phyloP scores from a whole-genome alignment of 2,329 filamentous ascomycete genomes.

The Akanthomyces lecanii region DNA sequence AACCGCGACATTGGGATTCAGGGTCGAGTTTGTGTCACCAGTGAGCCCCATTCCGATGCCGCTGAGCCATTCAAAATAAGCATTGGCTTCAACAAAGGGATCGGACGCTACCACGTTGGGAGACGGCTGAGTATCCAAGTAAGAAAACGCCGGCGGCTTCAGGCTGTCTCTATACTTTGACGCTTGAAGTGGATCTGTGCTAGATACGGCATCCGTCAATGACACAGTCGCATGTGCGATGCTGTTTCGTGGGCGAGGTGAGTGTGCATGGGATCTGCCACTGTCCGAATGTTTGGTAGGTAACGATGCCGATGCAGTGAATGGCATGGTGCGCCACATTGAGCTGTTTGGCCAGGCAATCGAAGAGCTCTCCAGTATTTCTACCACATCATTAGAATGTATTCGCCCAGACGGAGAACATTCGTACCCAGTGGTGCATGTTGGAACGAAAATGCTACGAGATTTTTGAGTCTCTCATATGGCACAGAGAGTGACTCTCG shows the following conservation, averaged over 20 bases:
- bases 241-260: constrained; percentile 40
- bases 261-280: constrained; percentile 59
- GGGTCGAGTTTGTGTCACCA: neutral
- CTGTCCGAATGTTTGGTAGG: constrained; percentile 41
- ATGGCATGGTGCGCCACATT: constrained; percentile 58
- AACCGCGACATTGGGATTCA: neutral
- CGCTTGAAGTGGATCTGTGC: neutral
- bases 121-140: neutral
- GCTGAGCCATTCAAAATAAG: constrained; percentile 28
- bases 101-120: constrained; percentile 17
- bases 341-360: constrained; percentile 76
- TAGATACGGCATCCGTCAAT: neutral
- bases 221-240: neutral
- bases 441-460: constrained; percentile 78
- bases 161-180: neutral
- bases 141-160: neutral
- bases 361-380: constrained; percentile 64
- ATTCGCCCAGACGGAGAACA: neutral
- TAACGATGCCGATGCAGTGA: constrained; percentile 38
- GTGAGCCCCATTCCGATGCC: constrained; percentile 19
- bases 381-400: constrained; percentile 31
- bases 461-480: constrained; percentile 65
- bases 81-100: constrained; percentile 23
- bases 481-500: constrained; percentile 48
- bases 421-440: constrained; percentile 70